Base-by-base conservation (phyloP, 306 rosid species). In the Lathyrus aphaca region DNA sequence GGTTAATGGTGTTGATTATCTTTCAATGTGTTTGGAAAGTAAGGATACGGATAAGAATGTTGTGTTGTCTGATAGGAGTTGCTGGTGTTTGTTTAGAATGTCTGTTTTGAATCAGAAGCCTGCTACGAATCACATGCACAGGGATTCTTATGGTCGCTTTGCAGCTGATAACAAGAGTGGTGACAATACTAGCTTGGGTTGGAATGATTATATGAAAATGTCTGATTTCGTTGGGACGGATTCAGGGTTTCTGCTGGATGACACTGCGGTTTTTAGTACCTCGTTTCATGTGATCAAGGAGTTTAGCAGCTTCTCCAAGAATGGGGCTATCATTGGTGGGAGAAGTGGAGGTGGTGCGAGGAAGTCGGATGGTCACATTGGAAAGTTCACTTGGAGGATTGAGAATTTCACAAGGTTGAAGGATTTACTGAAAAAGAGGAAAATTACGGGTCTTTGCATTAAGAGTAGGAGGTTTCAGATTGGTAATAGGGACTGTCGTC, bases 131-230 rank as follows among this genome's bases (percentile, higher is more conserved):
- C 99, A 95, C 69, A 91, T 89, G 95, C 99, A 95, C 50, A 88
- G 96, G 80, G 99, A 95, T 72, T 95, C 97, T 3, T 95, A 91
- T 81, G 99, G 97, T 59, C 83, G 97, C 45, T 95, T 95, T 78
- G 97, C 97, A 0, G 95, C 97, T 6, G 99, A 91, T 87, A 95
- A 95, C 74, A 95, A 95, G 87, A 89, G 89, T 30, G 99, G 99
- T 70, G 99, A 95, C 63, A 95, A 95, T 68, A 95, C 99, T 11
- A 95, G 99, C 75, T 83, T 95, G 92, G 99, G 99, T 7, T 95
- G 99, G 99, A 95, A 91, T 83, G 99, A 95, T 81, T 95, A 95
- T 42, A 95, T 95, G 99, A 95, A 91, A 82, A 95, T 91, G 97
- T 66, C 81, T 0, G 99, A 95, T 80, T 95, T 91, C 58, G 56